A percentile compares a stretch with the other conserved stretches of the same genome.
These are phyloP conservation scores for Fusarium agapanthi DNA, from an alignment of 2,329 filamentous ascomycete species.

Conservation along the genomic window DNA sequence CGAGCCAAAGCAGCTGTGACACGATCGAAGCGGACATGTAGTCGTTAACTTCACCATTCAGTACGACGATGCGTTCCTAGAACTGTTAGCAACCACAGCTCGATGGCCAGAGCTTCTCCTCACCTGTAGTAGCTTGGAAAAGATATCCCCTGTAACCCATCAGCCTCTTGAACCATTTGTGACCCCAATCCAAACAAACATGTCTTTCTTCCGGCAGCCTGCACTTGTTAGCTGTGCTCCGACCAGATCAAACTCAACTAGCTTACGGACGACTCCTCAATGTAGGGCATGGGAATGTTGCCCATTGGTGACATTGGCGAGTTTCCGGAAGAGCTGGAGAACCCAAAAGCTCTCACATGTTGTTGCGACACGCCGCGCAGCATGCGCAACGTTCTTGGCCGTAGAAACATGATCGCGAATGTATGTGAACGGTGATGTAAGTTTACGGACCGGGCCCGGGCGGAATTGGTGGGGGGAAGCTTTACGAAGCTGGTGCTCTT, in stretches of 20 bases:
- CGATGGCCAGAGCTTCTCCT: neutral
- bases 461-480: conserved; percentile 39
- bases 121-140: conserved; percentile 81
- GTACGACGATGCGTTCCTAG: conserved; percentile 90
- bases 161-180: conserved; percentile 14
- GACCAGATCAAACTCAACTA: neutral
- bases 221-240: conserved; percentile 42
- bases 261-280: conserved; percentile 56
- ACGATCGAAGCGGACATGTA: conserved; percentile 92
- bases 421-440: conserved; percentile 4
- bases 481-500: conserved; percentile 29
- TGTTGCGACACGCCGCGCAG: conserved; percentile 47
- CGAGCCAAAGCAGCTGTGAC: conserved; percentile 95
- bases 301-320: conserved; percentile 43
- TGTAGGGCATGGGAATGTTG: conserved; percentile 67
- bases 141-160: conserved; percentile 74
- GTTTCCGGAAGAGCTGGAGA: conserved; percentile 46
- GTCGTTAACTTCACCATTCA: conserved; percentile 92
- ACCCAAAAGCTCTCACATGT: conserved; percentile 55
- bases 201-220: conserved; percentile 81
- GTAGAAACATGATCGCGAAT: conserved; percentile 43
- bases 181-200: conserved; percentile 59
- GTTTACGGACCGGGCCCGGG: conserved; percentile 11
- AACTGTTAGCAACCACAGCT: conserved; percentile 17
- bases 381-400: conserved; percentile 43